Evolutionary conservation across 345 rosid species (phyloP), one percentile per base, ranked within the genome.

Genomic region (Odontarrhena argentea): DNA sequence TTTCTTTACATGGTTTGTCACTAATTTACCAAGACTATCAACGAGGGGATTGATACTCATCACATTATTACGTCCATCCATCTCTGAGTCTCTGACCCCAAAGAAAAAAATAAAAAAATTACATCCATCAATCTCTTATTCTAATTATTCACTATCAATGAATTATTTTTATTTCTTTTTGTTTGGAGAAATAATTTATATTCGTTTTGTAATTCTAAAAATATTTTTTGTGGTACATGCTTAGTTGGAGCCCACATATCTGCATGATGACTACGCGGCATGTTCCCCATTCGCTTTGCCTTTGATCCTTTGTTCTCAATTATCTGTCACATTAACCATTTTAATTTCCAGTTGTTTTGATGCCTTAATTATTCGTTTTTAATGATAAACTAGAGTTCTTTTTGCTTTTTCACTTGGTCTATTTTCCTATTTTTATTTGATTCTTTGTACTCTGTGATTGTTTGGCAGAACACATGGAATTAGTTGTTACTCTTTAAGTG

Each of bases 241-340:
- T 61, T 55, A 38, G 77, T 67, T 74, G 74, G 77, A 61, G 65
- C 77, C 74, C 77, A 74, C 69, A 68, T 68, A 68, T 35, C 54
- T 74, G 77, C 77, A 74, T 74, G 77, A 74, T 74, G 74, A 74
- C 74, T 68, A 68, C 74, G 77, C 69, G 77, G 74, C 77, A 74
- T 68, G 77, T 74, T 74, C 69, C 77, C 65, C 32, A 55, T 67
- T 47, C 65, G 69, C 64, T 61, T 67, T 67, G 45, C 63, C 34
- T 74, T 60, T 67, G 43, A 60, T 67, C 61, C 36, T 63, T 65
- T 72, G 48, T 57, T 72, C 65, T 56, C 63, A 50, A 73, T 73
- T 73, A 66, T 66, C 56, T 73, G 63, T 66, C 68, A 73, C 54
- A 58, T 59, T 73, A 51, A 5, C 59, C 67, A 15, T 35, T 36